phyloP scores from a whole-genome alignment of 768 basidiomycete genomes.

The Chalciporus piperatus region DNA sequence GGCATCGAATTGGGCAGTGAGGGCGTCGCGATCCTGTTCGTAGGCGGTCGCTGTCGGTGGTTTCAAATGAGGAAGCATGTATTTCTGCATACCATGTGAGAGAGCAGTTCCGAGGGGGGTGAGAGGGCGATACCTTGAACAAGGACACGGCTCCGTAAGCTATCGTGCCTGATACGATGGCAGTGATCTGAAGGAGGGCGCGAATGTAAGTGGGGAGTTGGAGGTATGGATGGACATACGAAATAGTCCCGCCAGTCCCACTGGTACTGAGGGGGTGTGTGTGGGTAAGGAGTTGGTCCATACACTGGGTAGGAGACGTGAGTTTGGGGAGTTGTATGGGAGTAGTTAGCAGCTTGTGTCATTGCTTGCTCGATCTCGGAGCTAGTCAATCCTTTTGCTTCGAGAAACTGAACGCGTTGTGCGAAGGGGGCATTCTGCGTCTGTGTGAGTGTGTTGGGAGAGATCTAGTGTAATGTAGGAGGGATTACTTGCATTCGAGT shows the following conservation, averaged over 20 bases:
- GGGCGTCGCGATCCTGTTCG: constrained; percentile 79
- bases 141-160: constrained; percentile 78
- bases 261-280: constrained; percentile 41
- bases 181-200: constrained; percentile 67
- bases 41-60: constrained; percentile 89
- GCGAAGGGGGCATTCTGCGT: constrained; percentile 74
- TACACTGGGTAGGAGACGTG: constrained; percentile 41
- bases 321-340: constrained; percentile 13
- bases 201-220: constrained; percentile 16
- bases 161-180: constrained; percentile 83
- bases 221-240: constrained; percentile 47
- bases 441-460: constrained; percentile 37
- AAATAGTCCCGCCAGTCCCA: constrained; percentile 99
- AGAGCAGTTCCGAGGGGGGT: not conserved
- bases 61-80: constrained; percentile 83
- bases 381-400: constrained; percentile 84
- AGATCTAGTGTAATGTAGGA: not conserved
- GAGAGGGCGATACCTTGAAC: constrained; percentile 56
- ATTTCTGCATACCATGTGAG: constrained; percentile 62
- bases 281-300: constrained; percentile 38
- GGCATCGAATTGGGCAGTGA: constrained; percentile 87
- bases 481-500: constrained; percentile 60
- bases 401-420: constrained; percentile 90
- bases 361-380: constrained; percentile 86
- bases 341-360: constrained; percentile 49